phyloP scores from a whole-genome alignment of 192 early-diverging fungal genomes.

The Mortierella antarctica region DNA sequence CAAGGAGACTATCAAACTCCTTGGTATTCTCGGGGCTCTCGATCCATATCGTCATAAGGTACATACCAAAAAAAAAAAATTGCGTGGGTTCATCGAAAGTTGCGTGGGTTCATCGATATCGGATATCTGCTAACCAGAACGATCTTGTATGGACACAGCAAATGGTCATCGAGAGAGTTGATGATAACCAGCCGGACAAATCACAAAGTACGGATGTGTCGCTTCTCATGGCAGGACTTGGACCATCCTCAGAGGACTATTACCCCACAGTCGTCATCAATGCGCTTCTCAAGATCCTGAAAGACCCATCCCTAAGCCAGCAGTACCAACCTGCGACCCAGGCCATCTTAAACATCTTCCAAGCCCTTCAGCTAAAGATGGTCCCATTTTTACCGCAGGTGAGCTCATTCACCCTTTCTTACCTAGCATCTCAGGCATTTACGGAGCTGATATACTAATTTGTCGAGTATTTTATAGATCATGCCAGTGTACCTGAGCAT shows the following conservation, averaged over 20 bases:
- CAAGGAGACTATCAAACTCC: slow-evolving; percentile 85
- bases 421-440: no score
- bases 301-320: slow-evolving; percentile 81
- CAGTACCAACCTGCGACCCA: slow-evolving; percentile 90
- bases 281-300: slow-evolving; percentile 88
- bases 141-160: slow-evolving; percentile 34
- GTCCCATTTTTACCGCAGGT: slow-evolving; percentile 91
- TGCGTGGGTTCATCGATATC: background rate
- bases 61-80: background rate
- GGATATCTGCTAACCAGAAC: background rate
- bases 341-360: slow-evolving; percentile 95
- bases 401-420: slow-evolving; percentile 8
- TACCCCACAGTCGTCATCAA: slow-evolving; percentile 92
- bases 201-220: slow-evolving; percentile 65
- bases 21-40: slow-evolving; percentile 94
- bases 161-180: slow-evolving; percentile 59
- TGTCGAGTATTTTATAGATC: slow-evolving; percentile 61
- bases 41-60: slow-evolving; percentile 88
- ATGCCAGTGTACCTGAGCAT: slow-evolving; percentile 91
- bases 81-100: background rate
- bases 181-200: slow-evolving; percentile 64
- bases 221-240: slow-evolving; percentile 69
- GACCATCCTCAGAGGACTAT: slow-evolving; percentile 89
- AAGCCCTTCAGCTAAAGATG: slow-evolving; percentile 85
- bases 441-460: no score